Evolutionary conservation across 2,329 filamentous ascomycete genomes (phyloP).

Genomic region (Aaosphaeria arxii): DNA sequence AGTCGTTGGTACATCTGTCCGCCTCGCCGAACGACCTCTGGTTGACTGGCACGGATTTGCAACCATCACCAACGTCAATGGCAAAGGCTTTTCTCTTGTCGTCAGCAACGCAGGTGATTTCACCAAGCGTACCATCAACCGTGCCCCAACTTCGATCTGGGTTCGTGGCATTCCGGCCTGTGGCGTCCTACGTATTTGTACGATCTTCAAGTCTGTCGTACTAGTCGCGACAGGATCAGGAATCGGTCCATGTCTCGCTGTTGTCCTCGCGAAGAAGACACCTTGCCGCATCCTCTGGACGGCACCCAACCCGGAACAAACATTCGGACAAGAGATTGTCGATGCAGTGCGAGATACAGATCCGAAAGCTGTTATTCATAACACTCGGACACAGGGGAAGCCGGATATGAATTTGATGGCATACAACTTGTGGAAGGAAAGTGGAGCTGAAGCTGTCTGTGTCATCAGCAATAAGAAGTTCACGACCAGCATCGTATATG

Average conservation of each 20-base stretch:
- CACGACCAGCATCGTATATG: conserved; percentile 68
- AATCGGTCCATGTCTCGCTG: conserved; percentile 45
- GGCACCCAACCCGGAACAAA: conserved; percentile 60
- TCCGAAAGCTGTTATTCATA: conserved; percentile 64
- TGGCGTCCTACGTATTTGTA: conserved; percentile 35
- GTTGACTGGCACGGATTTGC: conserved; percentile 40
- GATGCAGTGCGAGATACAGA: conserved; percentile 59
- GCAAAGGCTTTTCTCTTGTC: conserved; percentile 32
- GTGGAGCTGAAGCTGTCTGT: conserved; percentile 65
- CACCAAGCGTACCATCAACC: conserved; percentile 30
- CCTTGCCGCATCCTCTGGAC: conserved; percentile 69
- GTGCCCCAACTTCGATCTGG: conserved; percentile 33
- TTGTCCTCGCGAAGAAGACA: conserved; percentile 48
- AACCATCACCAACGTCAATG: conserved; percentile 33
- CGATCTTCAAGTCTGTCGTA: conserved; percentile 34
- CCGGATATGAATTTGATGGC: conserved; percentile 61
- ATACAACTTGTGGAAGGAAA: conserved; percentile 52
- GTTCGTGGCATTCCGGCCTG: conserved; percentile 35
- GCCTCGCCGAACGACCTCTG: conserved; percentile 32
- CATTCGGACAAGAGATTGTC: conserved; percentile 62
- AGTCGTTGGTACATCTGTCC: conserved; percentile 28
- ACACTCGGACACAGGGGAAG: conserved; percentile 61
- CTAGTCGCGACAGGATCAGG: conserved; percentile 39
- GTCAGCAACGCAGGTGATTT: conserved; percentile 40
- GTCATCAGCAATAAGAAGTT: conserved; percentile 71